Percentiles rank a stretch among this genome's conserved stretches.
phyloP scores from a whole-genome alignment of 2,329 filamentous ascomycete genomes.

The Ascochyta koolunga region DNA sequence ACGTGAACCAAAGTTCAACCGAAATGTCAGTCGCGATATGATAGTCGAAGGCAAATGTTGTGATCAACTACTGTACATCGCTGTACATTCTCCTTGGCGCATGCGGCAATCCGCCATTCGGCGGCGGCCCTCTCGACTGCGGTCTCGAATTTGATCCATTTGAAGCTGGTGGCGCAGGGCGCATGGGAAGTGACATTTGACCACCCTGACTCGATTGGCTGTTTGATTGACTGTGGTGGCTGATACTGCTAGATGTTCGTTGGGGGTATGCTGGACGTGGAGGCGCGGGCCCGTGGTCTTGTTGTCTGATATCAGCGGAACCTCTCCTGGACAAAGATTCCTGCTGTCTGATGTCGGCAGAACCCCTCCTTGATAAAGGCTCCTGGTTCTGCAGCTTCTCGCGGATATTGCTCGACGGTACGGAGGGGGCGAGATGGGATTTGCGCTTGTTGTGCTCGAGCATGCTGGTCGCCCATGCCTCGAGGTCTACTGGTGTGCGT shows the following conservation, averaged over 20 bases:
- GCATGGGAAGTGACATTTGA: slow-evolving; percentile 54
- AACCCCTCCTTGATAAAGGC: slow-evolving; percentile 33
- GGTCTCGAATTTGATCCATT: slow-evolving; percentile 36
- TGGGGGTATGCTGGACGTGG: slow-evolving; percentile 50
- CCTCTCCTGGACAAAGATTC: slow-evolving; percentile 36
- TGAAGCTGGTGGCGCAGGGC: slow-evolving; percentile 49
- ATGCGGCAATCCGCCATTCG: slow-evolving; percentile 35
- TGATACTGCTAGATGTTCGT: slow-evolving; percentile 51
- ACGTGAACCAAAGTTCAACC: slow-evolving; percentile 4
- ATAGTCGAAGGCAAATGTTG: background rate
- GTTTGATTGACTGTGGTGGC: slow-evolving; percentile 30
- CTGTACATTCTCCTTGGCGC: slow-evolving; percentile 42
- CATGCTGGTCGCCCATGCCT: slow-evolving; percentile 90
- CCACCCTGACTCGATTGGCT: slow-evolving; percentile 13
- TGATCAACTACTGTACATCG: slow-evolving; percentile 32
- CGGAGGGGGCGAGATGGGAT: slow-evolving; percentile 84
- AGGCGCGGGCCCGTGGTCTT: slow-evolving; percentile 34
- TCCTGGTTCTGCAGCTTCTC: slow-evolving; percentile 48
- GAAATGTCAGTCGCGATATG: background rate
- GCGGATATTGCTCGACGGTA: slow-evolving; percentile 65
- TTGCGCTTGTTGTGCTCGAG: slow-evolving; percentile 96
- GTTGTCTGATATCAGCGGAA: slow-evolving; percentile 30
- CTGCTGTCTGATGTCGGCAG: slow-evolving; percentile 33
- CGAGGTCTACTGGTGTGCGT: slow-evolving; percentile 90
- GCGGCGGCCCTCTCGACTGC: slow-evolving; percentile 28